Evolutionary conservation across 1,139 yeast species (phyloP), one percentile per base, ranked within the genome.

Genomic region (Suhomyces yuchorum): DNA sequence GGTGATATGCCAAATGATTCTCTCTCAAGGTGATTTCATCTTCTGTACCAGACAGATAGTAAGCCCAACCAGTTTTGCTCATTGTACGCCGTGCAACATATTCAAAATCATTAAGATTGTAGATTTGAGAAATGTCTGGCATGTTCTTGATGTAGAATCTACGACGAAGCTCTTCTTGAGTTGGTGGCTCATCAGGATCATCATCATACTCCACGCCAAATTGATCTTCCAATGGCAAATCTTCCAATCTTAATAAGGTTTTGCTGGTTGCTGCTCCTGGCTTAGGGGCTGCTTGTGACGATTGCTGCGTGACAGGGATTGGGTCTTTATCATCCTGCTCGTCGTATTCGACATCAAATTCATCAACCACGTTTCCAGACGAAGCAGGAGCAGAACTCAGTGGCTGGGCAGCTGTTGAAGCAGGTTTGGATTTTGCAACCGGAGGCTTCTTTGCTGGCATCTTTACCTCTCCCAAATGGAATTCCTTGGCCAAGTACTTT

Each of bases 11-110:
- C 51, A 84, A 75, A 63, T 91, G 97, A 69, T 92, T 92, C 61
- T 91, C 96, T 55, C 98, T 78, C 63, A 89, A 66, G 2, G 96
- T 80, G 56, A 92, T 82, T 69, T 92, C 98, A 66, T 92, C 98
- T 65, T 92, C 97, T 38, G 96, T 80, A 8, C 96, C 98, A 34
- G 95, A 85, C 2, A 96, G 85, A 64, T 90, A 92, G 67, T 92
- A 92, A 11, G 92, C 93, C 93, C 97, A 88, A 0, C 95, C 97
- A 14, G 84, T 80, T 53, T 82, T 83, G 37, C 87, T 80, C 77
- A 92, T 68, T 40, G 86, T 82, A 54, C 83, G 81, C 46, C 91
- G 78, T 1, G 98, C 97, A 41, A 92, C 83, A 58, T 80, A 80
- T 65, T 92, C 98, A 60, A 92, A 91, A 64, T 89, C 96, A 53